phyloP scores from a whole-genome alignment of 768 basidiomycete genomes.

The Boletus fagicola region DNA sequence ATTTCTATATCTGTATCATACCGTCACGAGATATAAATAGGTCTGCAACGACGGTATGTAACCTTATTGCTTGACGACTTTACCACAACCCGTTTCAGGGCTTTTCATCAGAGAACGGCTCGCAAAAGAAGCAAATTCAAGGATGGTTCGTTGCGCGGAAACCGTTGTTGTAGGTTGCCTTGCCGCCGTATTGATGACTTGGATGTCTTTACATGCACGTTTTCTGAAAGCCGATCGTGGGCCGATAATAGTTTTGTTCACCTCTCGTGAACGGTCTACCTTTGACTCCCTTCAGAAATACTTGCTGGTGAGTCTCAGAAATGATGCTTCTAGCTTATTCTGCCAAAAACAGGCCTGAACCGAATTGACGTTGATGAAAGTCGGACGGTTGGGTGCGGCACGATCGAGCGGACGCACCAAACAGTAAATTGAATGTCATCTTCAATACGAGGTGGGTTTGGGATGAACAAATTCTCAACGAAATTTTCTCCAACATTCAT shows the following conservation, averaged over 20 bases:
- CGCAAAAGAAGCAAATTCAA: not conserved
- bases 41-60: not conserved
- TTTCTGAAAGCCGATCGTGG: not conserved
- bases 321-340: not conserved
- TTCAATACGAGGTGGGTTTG: not conserved
- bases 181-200: not conserved
- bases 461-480: not conserved
- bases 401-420: not conserved
- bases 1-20: too few species aligned
- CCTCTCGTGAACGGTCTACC: not conserved
- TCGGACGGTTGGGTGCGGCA: not conserved
- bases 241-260: not conserved
- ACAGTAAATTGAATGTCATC: not conserved
- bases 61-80: not conserved
- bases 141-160: not conserved
- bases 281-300: not conserved
- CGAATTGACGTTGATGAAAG: not conserved
- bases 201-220: not conserved
- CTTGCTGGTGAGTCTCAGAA: not conserved
- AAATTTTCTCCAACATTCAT: not conserved
- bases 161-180: too few species aligned
- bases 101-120: not conserved
- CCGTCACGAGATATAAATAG: not conserved
- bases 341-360: not conserved
- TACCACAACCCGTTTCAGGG: not conserved